Evolutionary conservation across 176 grass and related monocot species (phyloP), one percentile per base, ranked within the genome.

Genomic region (Phoenix roebelenii): DNA sequence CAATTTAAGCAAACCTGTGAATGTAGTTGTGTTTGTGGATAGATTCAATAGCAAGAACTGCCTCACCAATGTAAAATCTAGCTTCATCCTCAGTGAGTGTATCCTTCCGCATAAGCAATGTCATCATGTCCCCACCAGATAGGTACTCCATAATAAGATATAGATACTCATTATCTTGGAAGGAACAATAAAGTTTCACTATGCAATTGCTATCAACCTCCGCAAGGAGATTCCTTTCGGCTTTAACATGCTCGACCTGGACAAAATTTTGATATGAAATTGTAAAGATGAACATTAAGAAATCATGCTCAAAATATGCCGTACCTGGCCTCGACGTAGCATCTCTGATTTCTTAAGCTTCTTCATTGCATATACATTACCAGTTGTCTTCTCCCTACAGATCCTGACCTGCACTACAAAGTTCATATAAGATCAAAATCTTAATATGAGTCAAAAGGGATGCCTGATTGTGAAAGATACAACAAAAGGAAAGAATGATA

Each of bases 81-180:
- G 93, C 76, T 74, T 97, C 93, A 12, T 85, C 76, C 64, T 97
- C 87, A 22, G 69, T 88, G 39, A 97, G 35, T 57, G 76, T 91
- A 66, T 97, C 93, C 85, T 97, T 97, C 58, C 93, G 83, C 87
- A 97, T 97, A 51, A 97, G 78, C 52, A 92, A 64, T 49, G 93
- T 97, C 93, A 97, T 97, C 84, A 97, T 88, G 72, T 97, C 93
- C 5, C 93, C 93, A 52, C 93, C 93, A 16, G 93, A 84, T 63
- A 98, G 79, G 69, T 98, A 98, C 75, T 98, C 93, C 93, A 98
- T 98, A 71, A 98, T 88, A 61, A 98, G 84, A 62, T 98, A 98
- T 61, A 98, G 63, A 51, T 85, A 92, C 15, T 92, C 87, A 32
- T 62, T 83, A 71, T 98, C 93, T 73, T 98, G 93, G 72, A 97